These are phyloP conservation scores for Colletotrichum scovillei DNA, from an alignment of 2,329 filamentous ascomycete genomes.

Conservation along the genomic window DNA sequence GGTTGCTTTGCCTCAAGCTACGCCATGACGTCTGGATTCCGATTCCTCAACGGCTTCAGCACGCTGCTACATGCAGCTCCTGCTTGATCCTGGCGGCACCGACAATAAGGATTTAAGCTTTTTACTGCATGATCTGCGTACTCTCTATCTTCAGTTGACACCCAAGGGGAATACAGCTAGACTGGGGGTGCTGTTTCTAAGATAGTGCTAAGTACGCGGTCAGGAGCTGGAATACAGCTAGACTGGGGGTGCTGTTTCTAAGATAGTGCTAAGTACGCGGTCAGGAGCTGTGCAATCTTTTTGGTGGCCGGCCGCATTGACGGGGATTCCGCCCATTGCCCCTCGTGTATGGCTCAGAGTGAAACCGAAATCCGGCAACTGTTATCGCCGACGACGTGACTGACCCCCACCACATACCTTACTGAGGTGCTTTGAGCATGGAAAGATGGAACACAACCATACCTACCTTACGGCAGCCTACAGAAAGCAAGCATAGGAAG, in stretches of 20 bases:
- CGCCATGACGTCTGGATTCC: constrained; percentile 12
- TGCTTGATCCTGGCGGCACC: neutral
- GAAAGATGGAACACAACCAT: neutral
- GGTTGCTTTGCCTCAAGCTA: neutral
- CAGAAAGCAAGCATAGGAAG: neutral
- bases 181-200: neutral
- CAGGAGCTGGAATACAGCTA: neutral
- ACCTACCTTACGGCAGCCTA: neutral
- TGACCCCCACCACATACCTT: neutral
- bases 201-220: neutral
- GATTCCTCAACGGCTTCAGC: neutral
- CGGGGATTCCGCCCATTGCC: neutral
- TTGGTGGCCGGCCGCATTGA: neutral
- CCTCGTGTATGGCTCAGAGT: neutral
- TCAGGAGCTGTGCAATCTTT: neutral
- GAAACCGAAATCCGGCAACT: constrained; percentile 10
- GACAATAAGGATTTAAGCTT: constrained; percentile 24
- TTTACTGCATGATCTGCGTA: constrained; percentile 19
- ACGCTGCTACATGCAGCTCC: neutral
- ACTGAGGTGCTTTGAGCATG: neutral
- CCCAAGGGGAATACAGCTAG: neutral
- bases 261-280: neutral
- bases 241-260: neutral
- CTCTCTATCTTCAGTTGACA: constrained; percentile 24
- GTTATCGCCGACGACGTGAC: constrained; percentile 10